Conservation (phyloP, 2,329 filamentous ascomycete genomes). For the Byssothecium circinans region DNA sequence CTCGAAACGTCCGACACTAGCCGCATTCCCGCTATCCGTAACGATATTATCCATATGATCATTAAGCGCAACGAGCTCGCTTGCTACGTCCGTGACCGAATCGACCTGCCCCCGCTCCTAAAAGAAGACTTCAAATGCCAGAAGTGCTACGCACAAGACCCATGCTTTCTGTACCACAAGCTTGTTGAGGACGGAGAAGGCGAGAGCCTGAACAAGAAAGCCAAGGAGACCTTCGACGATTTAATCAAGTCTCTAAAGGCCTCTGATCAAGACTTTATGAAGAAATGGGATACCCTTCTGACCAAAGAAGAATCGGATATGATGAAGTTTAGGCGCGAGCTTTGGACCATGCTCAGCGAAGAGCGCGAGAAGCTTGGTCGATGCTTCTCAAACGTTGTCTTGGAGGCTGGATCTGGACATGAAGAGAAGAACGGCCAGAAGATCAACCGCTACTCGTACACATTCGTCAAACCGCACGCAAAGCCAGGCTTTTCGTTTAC, state of each 20-base stretch:
- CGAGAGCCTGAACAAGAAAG: slow-evolving; percentile 76
- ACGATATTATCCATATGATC: slow-evolving; percentile 93
- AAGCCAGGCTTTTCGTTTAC: slow-evolving; percentile 74
- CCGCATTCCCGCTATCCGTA: slow-evolving; percentile 79
- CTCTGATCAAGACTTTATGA: slow-evolving; percentile 78
- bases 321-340: slow-evolving; percentile 81
- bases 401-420: slow-evolving; percentile 73
- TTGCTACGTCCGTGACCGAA: slow-evolving; percentile 78
- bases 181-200: slow-evolving; percentile 81
- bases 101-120: slow-evolving; percentile 83
- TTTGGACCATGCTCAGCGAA: slow-evolving; percentile 93
- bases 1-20: slow-evolving; percentile 87
- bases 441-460: slow-evolving; percentile 91
- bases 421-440: slow-evolving; percentile 72
- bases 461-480: slow-evolving; percentile 71
- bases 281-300: slow-evolving; percentile 89
- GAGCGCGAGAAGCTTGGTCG: slow-evolving; percentile 86
- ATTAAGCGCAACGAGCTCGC: slow-evolving; percentile 92
- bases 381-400: slow-evolving; percentile 85
- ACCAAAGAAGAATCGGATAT: slow-evolving; percentile 93
- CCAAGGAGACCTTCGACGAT: slow-evolving; percentile 80
- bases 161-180: slow-evolving; percentile 93
- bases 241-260: slow-evolving; percentile 76
- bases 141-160: slow-evolving; percentile 84
- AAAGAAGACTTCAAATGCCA: slow-evolving; percentile 79